phyloP scores from a whole-genome alignment of 2,329 filamentous ascomycete genomes.

The Penicillium thymicola region DNA sequence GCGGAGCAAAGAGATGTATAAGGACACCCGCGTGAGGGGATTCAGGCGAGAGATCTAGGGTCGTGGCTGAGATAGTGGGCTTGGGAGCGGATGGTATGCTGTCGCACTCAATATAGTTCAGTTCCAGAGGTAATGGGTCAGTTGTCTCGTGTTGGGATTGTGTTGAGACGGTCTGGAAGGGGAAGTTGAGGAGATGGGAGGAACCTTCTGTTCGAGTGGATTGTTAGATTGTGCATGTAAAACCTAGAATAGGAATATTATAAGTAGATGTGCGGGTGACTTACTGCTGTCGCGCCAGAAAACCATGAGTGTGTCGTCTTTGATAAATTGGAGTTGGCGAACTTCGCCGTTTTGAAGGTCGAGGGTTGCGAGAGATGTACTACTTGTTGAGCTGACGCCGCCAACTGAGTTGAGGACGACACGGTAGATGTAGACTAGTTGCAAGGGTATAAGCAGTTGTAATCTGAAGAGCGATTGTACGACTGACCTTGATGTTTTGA shows the following conservation, averaged over 20 bases:
- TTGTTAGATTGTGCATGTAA: neutral
- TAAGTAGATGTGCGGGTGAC: neutral
- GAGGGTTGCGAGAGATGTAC: constrained; percentile 31
- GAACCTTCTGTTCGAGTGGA: constrained; percentile 19
- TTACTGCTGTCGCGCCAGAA: constrained; percentile 48
- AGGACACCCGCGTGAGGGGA: constrained; percentile 26
- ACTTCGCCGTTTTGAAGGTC: constrained; percentile 35
- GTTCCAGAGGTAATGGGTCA: constrained; percentile 6
- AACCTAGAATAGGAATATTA: neutral
- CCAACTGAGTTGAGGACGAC: constrained; percentile 54
- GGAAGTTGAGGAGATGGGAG: constrained; percentile 35
- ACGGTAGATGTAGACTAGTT: constrained; percentile 57
- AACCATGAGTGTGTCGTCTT: constrained; percentile 59
- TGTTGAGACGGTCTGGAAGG: constrained; percentile 24
- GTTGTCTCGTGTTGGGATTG: neutral
- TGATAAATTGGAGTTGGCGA: constrained; percentile 65
- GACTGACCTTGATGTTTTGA: constrained; percentile 34
- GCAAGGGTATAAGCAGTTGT: constrained; percentile 7
- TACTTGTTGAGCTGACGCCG: constrained; percentile 53
- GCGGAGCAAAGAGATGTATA: constrained; percentile 47
- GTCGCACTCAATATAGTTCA: constrained; percentile 23
- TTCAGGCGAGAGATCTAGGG: constrained; percentile 21
- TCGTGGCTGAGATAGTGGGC: constrained; percentile 10
- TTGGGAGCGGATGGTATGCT: constrained; percentile 9
- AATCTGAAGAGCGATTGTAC: neutral